Percentiles rank a stretch among this genome's conserved stretches.
Conservation (phyloP, 1,139 yeast species). For the Yamadazyma triangularis region DNA sequence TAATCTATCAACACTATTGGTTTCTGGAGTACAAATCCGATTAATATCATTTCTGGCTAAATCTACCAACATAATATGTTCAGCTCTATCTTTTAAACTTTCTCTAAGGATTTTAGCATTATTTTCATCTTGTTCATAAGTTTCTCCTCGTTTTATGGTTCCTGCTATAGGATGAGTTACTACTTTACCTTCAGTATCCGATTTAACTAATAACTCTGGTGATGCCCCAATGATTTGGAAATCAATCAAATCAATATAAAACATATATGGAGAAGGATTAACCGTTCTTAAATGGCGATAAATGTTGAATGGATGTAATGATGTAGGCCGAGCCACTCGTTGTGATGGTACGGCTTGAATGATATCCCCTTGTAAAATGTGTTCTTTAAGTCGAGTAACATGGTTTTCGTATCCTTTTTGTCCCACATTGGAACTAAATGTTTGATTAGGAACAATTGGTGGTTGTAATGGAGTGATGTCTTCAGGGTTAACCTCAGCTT, state of each 20-base stretch:
- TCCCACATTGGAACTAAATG: constrained; percentile 84
- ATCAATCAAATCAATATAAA: constrained; percentile 85
- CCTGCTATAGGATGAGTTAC: constrained; percentile 98
- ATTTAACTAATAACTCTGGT: constrained; percentile 86
- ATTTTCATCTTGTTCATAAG: constrained; percentile 85
- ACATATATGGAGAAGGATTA: constrained; percentile 95
- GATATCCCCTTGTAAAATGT: constrained; percentile 85
- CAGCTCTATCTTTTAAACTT: constrained; percentile 92
- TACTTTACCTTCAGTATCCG: constrained; percentile 66
- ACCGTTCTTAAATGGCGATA: constrained; percentile 92
- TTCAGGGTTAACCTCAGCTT: constrained; percentile 29
- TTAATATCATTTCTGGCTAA: constrained; percentile 94
- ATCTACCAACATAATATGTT: constrained; percentile 97
- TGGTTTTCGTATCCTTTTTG: constrained; percentile 87
- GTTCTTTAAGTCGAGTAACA: constrained; percentile 69
- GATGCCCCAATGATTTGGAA: constrained; percentile 97
- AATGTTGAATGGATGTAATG: constrained; percentile 92
- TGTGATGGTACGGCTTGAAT: constrained; percentile 98
- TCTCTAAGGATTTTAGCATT: constrained; percentile 70
- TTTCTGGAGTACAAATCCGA: constrained; percentile 82
- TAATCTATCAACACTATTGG: constrained; percentile 82
- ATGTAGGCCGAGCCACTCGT: constrained; percentile 91
- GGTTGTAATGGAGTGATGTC: constrained; percentile 54
- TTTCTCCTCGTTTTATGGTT: constrained; percentile 83
- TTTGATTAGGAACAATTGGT: constrained; percentile 59